Conservation (phyloP, 768 basidiomycete species). For the Lyophyllum semitale region DNA sequence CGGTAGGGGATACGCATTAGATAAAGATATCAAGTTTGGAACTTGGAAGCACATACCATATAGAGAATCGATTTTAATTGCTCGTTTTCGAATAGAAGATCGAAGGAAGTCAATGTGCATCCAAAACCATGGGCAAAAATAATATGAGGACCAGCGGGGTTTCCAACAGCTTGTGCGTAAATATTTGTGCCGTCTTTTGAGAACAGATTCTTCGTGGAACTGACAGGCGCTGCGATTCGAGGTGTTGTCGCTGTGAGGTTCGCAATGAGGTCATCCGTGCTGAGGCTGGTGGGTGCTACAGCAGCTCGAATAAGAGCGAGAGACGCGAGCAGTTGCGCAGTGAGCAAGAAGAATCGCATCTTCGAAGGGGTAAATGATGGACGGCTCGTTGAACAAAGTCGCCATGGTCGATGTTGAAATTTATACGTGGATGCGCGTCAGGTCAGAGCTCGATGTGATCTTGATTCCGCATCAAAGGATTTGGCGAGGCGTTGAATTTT, state of each 20-base stretch:
- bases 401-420: not conserved
- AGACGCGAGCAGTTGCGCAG: not conserved
- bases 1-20: not conserved
- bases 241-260: too few relatives aligned
- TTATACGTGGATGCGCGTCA: not conserved
- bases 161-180: slow-evolving; percentile 8
- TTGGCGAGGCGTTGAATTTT: not conserved
- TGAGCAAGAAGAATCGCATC: not conserved
- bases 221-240: too few relatives aligned
- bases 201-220: not conserved
- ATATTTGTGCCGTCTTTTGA: slow-evolving; percentile 11
- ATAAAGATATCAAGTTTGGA: not conserved
- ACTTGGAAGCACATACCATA: slow-evolving; percentile 1
- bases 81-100: slow-evolving; percentile 8
- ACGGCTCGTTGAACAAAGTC: not conserved
- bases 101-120: slow-evolving; percentile 8
- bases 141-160: slow-evolving; percentile 3
- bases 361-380: not conserved
- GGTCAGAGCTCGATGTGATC: not conserved
- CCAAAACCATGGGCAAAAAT: slow-evolving; percentile 14
- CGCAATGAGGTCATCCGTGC: too few relatives aligned
- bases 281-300: not conserved
- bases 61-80: not conserved
- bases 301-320: slow-evolving; percentile 1
- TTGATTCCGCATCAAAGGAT: slow-evolving; percentile 3